Base-by-base conservation (phyloP, 208 protist species). In the Borovskyia barvae region DNA sequence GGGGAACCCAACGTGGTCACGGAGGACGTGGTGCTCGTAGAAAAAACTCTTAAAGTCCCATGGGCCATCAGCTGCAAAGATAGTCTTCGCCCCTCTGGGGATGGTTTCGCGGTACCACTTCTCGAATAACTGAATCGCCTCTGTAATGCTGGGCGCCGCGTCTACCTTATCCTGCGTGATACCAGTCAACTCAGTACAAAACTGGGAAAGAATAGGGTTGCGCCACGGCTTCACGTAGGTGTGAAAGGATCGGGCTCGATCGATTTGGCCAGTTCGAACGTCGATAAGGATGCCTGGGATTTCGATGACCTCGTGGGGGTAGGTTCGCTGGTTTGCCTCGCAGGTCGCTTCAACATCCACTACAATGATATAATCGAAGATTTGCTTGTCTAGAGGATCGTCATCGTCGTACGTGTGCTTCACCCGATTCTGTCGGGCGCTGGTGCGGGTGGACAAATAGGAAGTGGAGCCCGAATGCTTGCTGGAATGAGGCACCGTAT, bases 261-360 rank as follows among this genome's bases (percentile, higher is more conserved):
- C 78, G 7, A 92, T 74, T 49, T 89, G 50, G 14, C 87, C 75
- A 6, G 67, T 69, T 5, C 76, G 81, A 8, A 90, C 86, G 47
- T 96, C 80, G 57, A 98, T 65, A 7, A 97, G 64, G 2, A 98
- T 77, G 11, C 82, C 85, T 14, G 97, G 94, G 24, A 97, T 79
- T 63, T 98, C 97, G 55, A 98, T 98, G 39, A 98, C 87, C 75
- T 98, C 97, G 66, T 98, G 82, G 35, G 79, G 84, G 50, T 89
- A 95, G 48, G 67, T 69, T 1, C 62, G 57, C 22, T 65, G 58
- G 57, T 82, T 45, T n/a, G 68, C 42, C 52, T 95, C 87, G 52
- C 92, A 97, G 17, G 92, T 96, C 8, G 88, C 87, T 75, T 97
- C 90, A 9, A 97, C 90, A 61, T 97, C 92, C 9, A 97, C 78